Percentiles rank a stretch among this genome's conserved stretches.
phyloP scores from a whole-genome alignment of 1,284 basidiomycete species.

The Trametes sp. region DNA sequence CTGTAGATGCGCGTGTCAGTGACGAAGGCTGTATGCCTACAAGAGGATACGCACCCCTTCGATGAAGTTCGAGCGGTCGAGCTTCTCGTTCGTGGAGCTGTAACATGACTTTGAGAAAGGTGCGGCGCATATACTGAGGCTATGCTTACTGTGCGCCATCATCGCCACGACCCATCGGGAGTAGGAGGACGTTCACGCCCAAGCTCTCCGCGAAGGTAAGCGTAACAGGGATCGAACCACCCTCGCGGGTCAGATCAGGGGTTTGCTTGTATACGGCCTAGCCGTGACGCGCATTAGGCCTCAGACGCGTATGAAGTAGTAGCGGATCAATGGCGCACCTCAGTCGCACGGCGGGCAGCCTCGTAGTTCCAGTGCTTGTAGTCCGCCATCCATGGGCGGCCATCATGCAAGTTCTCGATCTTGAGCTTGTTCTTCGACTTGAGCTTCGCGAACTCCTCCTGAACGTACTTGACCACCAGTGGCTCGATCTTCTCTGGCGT shows the following conservation, averaged over 20 bases:
- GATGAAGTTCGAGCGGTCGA: conserved; percentile 94
- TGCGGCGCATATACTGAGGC: background rate
- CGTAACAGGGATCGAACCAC: conserved; percentile 96
- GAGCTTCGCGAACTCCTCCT: conserved; percentile 85
- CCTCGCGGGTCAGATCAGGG: conserved; percentile 59
- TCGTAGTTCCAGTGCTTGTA: conserved; percentile 94
- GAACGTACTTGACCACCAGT: conserved; percentile 76
- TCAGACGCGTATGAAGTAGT: background rate
- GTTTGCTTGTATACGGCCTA: conserved; percentile 37
- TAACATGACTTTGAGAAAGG: background rate
- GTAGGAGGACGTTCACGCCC: conserved; percentile 81
- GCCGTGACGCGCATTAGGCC: background rate
- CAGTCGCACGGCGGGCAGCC: conserved; percentile 87
- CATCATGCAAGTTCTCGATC: conserved; percentile 80
- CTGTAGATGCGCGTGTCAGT: conserved; percentile 40
- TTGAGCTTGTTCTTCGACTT: conserved; percentile 82
- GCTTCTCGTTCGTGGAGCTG: conserved; percentile 95
- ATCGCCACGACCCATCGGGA: conserved; percentile 94
- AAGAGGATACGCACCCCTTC: conserved; percentile 68
- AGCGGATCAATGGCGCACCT: conserved; percentile 48
- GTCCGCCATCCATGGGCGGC: conserved; percentile 89
- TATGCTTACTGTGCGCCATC: conserved; percentile 87
- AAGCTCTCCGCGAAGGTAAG: conserved; percentile 94
- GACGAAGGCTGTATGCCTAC: no score
- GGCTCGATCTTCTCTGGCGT: conserved; percentile 79